A percentile compares a stretch with the other conserved stretches of the same genome.
phyloP scores from a whole-genome alignment of 2,329 filamentous ascomycete genomes.

The Cadophora malorum region DNA sequence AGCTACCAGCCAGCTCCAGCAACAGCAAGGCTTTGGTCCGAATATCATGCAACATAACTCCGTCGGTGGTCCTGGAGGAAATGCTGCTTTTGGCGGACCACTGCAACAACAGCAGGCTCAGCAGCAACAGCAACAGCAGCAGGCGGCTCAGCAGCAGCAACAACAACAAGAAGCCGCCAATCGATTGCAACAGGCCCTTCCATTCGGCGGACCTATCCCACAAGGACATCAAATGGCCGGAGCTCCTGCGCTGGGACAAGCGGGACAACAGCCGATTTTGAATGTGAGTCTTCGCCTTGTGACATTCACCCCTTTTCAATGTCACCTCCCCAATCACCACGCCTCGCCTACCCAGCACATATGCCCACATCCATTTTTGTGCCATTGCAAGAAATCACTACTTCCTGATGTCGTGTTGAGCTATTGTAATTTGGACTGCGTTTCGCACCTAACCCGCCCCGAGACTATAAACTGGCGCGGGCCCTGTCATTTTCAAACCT shows the following conservation, averaged over 20 bases:
- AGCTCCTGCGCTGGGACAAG: constrained; percentile 68
- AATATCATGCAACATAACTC: constrained; percentile 52
- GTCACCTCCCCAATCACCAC: neutral
- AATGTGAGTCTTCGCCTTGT: constrained; percentile 58
- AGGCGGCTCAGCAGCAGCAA: constrained; percentile 45
- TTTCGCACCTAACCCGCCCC: neutral
- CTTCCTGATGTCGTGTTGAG: neutral
- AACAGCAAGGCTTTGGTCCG: constrained; percentile 63
- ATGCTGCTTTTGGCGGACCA: constrained; percentile 72
- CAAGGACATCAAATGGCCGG: constrained; percentile 44
- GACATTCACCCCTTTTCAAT: constrained; percentile 2
- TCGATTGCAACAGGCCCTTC: constrained; percentile 65
- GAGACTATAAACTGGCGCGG: neutral
- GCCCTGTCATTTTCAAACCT: neutral
- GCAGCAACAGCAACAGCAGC: constrained; percentile 47
- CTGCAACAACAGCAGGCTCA: constrained; percentile 45
- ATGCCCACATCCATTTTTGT: neutral
- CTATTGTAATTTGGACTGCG: neutral
- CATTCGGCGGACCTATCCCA: constrained; percentile 56
- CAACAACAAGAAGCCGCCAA: constrained; percentile 54
- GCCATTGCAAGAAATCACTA: neutral
- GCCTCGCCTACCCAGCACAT: neutral
- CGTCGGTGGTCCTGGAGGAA: constrained; percentile 63
- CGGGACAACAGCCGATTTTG: constrained; percentile 79
- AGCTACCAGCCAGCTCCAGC: constrained; percentile 52